Base-by-base conservation (phyloP, 1,284 basidiomycete species). In the Ustilago hordei region DNA sequence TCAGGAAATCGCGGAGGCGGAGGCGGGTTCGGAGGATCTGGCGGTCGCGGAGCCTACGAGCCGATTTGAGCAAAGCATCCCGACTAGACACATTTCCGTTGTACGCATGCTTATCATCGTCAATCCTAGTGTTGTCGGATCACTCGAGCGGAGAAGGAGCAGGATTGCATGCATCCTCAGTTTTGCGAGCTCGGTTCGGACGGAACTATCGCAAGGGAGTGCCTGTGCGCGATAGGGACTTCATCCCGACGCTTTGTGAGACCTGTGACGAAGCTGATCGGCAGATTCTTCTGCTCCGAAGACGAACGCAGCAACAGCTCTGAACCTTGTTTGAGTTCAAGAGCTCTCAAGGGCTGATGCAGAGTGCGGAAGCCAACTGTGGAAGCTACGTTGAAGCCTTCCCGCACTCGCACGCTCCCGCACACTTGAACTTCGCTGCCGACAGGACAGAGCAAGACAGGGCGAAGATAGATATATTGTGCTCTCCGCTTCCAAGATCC, bases 1-100 rank as follows among this genome's bases (percentile, higher is more conserved):
- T 67, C 71, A 3, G 66, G 70, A 54, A 75, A 61, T 34, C 57
- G 71, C 19, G 48, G 43, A 45, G n/a, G 68, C 19, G 65, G 64
- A 39, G 68, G 67, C 4, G 73, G 72, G 9, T 80, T 70, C 63
- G 60, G 76, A 28, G 60, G 65, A 7, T 43, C 64, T 5, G 75
- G 60, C 7, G 75, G 70, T 12, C 43, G 76, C 13, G 76, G 76
- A 38, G 76, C 76, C 12, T 78, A 78, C 43, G 72, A 78, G 56
- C 76, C 76, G 1, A 62, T 78, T 23, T 78, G 54, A 68, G 12
- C 4, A 17, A 15, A 34, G 34, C 32, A 2, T 23, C 5, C 15
- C 31, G 32, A 41, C 8, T 7, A 15, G 6, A n/a, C 15, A 19
- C 19, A 1, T 45, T 41, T 45, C 43, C 11, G 19, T 38, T 38